Evolutionary conservation across 1,284 basidiomycete species (phyloP).

Genomic region (Naganishia cerealis): DNA sequence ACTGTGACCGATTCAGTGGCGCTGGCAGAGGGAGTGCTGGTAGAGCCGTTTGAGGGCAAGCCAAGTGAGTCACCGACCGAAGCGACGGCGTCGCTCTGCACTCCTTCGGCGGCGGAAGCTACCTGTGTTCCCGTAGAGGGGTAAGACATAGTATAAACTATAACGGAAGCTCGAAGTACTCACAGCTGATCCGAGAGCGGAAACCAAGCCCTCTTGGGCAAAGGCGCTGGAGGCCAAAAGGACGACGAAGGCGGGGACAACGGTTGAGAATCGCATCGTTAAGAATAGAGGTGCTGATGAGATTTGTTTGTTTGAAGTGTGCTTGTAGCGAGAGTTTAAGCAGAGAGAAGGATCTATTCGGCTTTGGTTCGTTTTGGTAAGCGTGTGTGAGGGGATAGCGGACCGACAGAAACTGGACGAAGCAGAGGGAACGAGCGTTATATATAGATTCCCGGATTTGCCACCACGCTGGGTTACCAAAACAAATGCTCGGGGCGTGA

Average conservation of each 20-base stretch:
- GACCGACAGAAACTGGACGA: too few relatives aligned
- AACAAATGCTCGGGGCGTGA: too few relatives aligned
- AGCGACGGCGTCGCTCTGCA: neutral
- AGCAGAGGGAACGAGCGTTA: too few relatives aligned
- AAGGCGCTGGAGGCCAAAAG: conserved; percentile 10
- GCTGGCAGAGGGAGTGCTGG: neutral
- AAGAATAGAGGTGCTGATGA: neutral
- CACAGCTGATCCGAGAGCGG: conserved; percentile 1
- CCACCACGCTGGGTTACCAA: too few relatives aligned
- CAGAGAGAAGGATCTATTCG: neutral
- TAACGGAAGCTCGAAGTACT: neutral
- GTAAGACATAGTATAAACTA: neutral
- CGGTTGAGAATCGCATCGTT: conserved; percentile 14
- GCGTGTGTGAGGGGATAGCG: too few relatives aligned
- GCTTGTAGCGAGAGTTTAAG: neutral
- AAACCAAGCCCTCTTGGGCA: neutral
- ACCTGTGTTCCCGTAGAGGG: neutral
- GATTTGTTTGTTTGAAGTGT: neutral
- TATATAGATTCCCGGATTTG: too few relatives aligned
- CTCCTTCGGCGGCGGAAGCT: neutral
- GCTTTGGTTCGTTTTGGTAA: too few relatives aligned
- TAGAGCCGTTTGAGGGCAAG: neutral
- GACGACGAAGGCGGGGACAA: neutral
- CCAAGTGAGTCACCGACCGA: neutral
- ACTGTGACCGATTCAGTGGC: too few relatives aligned